A percentile compares a stretch with the other conserved stretches of the same genome.
Conservation (phyloP, 2,329 filamentous ascomycete genomes). For the Kalaharituber pfeilii region DNA sequence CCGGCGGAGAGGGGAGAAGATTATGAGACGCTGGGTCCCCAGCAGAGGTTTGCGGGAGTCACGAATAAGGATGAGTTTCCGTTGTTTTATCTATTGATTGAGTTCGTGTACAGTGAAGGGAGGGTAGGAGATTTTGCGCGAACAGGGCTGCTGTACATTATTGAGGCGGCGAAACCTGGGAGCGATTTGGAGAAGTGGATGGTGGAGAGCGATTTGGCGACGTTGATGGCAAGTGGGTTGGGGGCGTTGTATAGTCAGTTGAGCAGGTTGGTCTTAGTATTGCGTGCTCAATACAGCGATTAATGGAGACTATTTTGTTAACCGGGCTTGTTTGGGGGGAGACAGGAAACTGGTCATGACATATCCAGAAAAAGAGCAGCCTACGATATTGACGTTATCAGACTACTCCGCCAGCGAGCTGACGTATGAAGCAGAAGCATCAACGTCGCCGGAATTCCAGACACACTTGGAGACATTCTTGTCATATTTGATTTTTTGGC, state of each 20-base stretch:
- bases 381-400: constrained; percentile 71
- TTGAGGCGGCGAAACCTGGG: constrained; percentile 77
- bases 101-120: constrained; percentile 92
- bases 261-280: constrained; percentile 33
- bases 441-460: constrained; percentile 58
- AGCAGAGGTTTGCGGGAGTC: constrained; percentile 60
- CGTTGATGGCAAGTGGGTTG: constrained; percentile 87
- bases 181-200: constrained; percentile 82
- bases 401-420: constrained; percentile 43
- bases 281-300: background rate
- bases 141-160: constrained; percentile 85
- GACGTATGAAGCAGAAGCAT: constrained; percentile 41
- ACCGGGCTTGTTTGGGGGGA: constrained; percentile 4
- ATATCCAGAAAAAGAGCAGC: constrained; percentile 54
- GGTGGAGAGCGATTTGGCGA: constrained; percentile 88
- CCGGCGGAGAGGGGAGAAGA: constrained; percentile 32
- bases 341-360: constrained; percentile 64
- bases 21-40: constrained; percentile 22
- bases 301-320: too few species aligned
- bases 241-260: constrained; percentile 59
- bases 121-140: constrained; percentile 89
- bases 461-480: constrained; percentile 85
- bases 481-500: constrained; percentile 92
- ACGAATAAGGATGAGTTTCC: constrained; percentile 83
- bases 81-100: constrained; percentile 83